A percentile compares a stretch with the other conserved stretches of the same genome.
Conservation (phyloP, 257 asterid genomes). For the Solanum sparsipilum region DNA sequence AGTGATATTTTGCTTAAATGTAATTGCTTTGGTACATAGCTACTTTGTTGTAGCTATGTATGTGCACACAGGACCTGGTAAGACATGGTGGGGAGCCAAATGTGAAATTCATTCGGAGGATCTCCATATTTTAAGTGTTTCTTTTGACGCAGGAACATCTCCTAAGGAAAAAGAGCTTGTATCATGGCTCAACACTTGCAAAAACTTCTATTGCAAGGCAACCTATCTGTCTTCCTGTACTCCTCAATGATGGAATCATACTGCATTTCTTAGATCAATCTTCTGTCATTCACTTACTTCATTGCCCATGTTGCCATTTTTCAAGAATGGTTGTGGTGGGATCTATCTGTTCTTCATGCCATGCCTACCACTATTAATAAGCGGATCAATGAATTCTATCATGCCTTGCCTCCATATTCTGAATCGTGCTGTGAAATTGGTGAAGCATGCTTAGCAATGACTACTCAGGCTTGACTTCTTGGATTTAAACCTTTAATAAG, state of each 20-base stretch:
- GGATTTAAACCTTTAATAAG: slow-evolving; percentile 47
- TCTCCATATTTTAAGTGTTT: slow-evolving; percentile 50
- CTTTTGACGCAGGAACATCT: slow-evolving; percentile 84
- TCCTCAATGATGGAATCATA: slow-evolving; percentile 55
- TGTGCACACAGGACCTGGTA: background rate
- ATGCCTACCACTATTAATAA: slow-evolving; percentile 51
- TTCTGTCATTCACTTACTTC: slow-evolving; percentile 34
- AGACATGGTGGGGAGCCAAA: background rate
- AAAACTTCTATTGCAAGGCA: slow-evolving; percentile 57
- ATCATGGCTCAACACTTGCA: slow-evolving; percentile 58
- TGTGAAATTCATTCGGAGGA: slow-evolving; percentile 19
- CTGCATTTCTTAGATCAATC: slow-evolving; percentile 49
- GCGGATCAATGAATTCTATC: slow-evolving; percentile 64
- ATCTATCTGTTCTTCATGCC: slow-evolving; percentile 57
- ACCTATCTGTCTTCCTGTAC: slow-evolving; percentile 62
- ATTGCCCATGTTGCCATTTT: slow-evolving; percentile 48
- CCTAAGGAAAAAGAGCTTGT: slow-evolving; percentile 54
- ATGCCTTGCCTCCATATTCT: slow-evolving; percentile 71
- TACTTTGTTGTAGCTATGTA: background rate
- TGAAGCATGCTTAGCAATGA: slow-evolving; percentile 80
- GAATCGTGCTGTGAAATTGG: slow-evolving; percentile 69
- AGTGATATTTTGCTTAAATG: background rate
- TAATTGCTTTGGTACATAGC: background rate
- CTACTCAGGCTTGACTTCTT: slow-evolving; percentile 43
- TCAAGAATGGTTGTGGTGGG: slow-evolving; percentile 52